Percentiles rank a stretch among this genome's conserved stretches.
These are phyloP conservation scores for Pseudogymnoascus sp. DNA, from an alignment of 2,329 filamentous ascomycete species.

Conservation along the genomic window DNA sequence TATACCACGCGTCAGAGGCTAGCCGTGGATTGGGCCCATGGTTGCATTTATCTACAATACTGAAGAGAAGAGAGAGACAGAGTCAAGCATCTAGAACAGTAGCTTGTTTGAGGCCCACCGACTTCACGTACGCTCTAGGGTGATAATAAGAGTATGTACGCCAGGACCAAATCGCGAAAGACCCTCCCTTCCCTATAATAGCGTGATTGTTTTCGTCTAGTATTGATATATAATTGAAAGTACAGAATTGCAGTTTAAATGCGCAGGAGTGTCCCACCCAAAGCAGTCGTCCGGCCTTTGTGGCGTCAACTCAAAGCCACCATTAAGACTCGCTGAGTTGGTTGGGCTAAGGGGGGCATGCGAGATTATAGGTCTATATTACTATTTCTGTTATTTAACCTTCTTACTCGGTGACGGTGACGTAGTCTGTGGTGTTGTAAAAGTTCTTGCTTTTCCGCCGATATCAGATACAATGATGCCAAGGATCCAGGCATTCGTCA, in stretches of 20 bases:
- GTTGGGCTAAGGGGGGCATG: background rate
- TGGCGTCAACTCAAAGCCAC: background rate
- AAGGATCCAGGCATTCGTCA: conserved; percentile 80
- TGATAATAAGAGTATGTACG: too few species aligned
- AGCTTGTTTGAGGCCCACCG: background rate
- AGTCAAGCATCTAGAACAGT: background rate
- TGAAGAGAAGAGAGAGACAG: background rate
- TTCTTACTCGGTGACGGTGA: background rate
- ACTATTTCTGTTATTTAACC: background rate
- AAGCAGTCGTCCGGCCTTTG: background rate
- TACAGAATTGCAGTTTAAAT: too few species aligned
- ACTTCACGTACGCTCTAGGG: too few species aligned
- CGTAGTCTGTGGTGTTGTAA: background rate
- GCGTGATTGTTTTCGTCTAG: too few species aligned
- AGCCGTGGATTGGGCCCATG: background rate
- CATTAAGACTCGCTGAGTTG: background rate
- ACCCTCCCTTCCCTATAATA: too few species aligned
- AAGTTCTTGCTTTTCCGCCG: conserved; percentile 12
- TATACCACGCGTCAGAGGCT: background rate
- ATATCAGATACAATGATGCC: conserved; percentile 69
- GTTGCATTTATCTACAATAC: background rate
- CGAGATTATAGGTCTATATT: background rate
- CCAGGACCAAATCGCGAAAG: too few species aligned
- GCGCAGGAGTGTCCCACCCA: background rate
- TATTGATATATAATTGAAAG: background rate